Evolutionary conservation across 2,329 filamentous ascomycete genomes (phyloP).

Genomic region (Aspergillus sp.): DNA sequence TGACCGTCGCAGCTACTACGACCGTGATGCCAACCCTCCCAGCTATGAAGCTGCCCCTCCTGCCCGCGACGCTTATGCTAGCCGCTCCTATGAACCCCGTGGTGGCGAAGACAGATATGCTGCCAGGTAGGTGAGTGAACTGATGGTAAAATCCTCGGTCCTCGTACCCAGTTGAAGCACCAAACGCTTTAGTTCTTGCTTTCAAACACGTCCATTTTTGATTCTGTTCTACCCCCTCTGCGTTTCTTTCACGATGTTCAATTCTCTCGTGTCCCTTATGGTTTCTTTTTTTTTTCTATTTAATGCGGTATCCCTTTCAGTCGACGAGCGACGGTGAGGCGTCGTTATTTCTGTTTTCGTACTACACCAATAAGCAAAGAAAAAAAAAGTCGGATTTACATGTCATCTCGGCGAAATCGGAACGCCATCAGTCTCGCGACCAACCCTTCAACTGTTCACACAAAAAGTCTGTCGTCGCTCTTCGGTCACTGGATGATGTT

Average conservation of each 20-base stretch:
- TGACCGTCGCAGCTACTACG: slow-evolving; percentile 49
- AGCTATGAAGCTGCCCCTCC: slow-evolving; percentile 37
- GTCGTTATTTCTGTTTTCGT: slow-evolving; percentile 31
- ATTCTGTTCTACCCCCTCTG: slow-evolving; percentile 13
- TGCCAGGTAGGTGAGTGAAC: slow-evolving; percentile 33
- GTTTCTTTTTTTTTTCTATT: slow-evolving; percentile 24
- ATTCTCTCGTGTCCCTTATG: slow-evolving; percentile 18
- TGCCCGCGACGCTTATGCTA: slow-evolving; percentile 31
- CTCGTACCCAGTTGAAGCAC: slow-evolving; percentile 12
- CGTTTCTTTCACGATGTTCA: slow-evolving; percentile 8
- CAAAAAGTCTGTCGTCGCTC: slow-evolving; percentile 28
- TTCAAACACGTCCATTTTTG: slow-evolving; percentile 1
- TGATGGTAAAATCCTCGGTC: slow-evolving; percentile 13
- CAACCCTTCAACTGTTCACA: slow-evolving; percentile 26
- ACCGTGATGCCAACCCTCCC: slow-evolving; percentile 49
- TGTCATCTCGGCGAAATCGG: slow-evolving; percentile 32
- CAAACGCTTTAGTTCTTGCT: slow-evolving; percentile 11
- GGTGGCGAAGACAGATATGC: slow-evolving; percentile 34
- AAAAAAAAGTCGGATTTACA: slow-evolving; percentile 28
- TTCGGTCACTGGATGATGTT: slow-evolving; percentile 34
- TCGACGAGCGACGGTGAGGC: slow-evolving; percentile 32
- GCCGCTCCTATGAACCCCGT: slow-evolving; percentile 36
- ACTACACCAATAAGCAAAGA: slow-evolving; percentile 9
- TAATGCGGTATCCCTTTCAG: slow-evolving; percentile 20
- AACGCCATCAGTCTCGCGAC: slow-evolving; percentile 29